phyloP scores from a whole-genome alignment of 2,329 filamentous ascomycete species.

The Amylocarpus encephaloides region DNA sequence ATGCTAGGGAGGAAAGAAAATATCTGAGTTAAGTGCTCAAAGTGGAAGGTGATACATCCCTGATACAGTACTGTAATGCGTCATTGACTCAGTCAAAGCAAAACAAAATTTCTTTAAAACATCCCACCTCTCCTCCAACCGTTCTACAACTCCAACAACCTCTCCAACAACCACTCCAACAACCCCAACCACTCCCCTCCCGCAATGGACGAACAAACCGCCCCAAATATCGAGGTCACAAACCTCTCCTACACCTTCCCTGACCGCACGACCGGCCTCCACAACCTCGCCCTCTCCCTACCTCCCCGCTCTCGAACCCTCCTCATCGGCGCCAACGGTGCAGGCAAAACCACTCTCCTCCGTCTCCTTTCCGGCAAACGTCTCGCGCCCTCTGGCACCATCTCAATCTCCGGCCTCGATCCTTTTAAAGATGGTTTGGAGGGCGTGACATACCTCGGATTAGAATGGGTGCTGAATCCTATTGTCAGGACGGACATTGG shows the following conservation, averaged over 20 bases:
- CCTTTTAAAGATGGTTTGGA: constrained; percentile 87
- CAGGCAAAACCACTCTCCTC: constrained; percentile 93
- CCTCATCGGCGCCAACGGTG: constrained; percentile 92
- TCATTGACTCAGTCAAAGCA: too few species aligned
- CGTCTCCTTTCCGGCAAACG: constrained; percentile 89
- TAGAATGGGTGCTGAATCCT: constrained; percentile 97
- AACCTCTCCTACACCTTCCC: constrained; percentile 84
- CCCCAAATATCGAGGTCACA: constrained; percentile 56
- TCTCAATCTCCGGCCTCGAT: constrained; percentile 76
- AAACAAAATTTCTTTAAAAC: background rate
- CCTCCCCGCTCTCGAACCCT: constrained; percentile 81
- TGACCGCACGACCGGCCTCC: constrained; percentile 73
- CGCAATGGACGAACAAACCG: constrained; percentile 17
- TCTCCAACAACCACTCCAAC: constrained; percentile 1
- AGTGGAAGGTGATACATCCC: too few species aligned
- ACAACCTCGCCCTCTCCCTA: constrained; percentile 66
- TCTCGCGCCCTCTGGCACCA: constrained; percentile 69
- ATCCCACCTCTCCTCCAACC: background rate
- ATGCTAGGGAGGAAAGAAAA: too few species aligned
- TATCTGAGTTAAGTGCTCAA: too few species aligned
- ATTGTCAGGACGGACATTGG: constrained; percentile 95
- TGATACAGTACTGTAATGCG: too few species aligned
- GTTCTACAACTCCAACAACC: background rate
- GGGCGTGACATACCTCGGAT: constrained; percentile 92
- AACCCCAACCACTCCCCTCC: background rate